These are phyloP conservation scores for Arachnomyces sp. DNA, from an alignment of 2,329 filamentous ascomycete species.

Conservation along the genomic window DNA sequence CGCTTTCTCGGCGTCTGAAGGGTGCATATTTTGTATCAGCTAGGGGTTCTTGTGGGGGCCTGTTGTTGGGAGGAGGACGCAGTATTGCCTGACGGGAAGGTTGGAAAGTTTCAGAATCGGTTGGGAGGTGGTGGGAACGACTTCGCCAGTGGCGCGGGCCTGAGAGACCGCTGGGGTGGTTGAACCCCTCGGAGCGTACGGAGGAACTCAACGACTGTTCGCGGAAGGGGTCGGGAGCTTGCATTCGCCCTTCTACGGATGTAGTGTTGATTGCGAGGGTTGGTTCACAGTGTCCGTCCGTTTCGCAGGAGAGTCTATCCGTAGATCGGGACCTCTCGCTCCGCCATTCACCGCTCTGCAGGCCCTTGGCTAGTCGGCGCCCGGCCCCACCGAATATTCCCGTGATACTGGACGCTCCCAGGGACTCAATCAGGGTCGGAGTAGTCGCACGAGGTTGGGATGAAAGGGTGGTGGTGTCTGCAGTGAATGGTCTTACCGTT, in stretches of 20 bases:
- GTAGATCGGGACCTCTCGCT: conserved; percentile 26
- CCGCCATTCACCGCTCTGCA: conserved; percentile 31
- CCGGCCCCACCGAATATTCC: conserved; percentile 34
- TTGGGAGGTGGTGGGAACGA: conserved; percentile 28
- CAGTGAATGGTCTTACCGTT: conserved; percentile 32
- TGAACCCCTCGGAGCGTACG: conserved; percentile 5
- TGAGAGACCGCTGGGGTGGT: conserved; percentile 7
- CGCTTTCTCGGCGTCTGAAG: conserved; percentile 17
- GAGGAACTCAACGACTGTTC: conserved; percentile 13
- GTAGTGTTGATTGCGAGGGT: conserved; percentile 37
- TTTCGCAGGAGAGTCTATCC: conserved; percentile 27
- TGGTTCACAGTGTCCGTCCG: conserved; percentile 31
- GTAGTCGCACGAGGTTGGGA: conserved; percentile 19
- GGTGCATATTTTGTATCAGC: conserved; percentile 12
- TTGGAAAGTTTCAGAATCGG: conserved; percentile 27
- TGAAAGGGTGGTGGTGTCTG: conserved; percentile 15
- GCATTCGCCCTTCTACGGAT: conserved; percentile 36
- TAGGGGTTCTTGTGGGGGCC: conserved; percentile 6
- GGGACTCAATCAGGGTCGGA: conserved; percentile 22
- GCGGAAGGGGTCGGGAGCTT: conserved; percentile 29
- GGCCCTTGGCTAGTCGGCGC: conserved; percentile 26
- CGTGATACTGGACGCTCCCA: conserved; percentile 26
- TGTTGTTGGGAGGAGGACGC: conserved; percentile 23
- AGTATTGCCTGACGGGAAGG: conserved; percentile 27
- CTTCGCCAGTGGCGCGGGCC: conserved; percentile 26